These are phyloP conservation scores for Chaetoceros tenuissimus DNA, from an alignment of 108 stramenopile species.

Conservation along the genomic window DNA sequence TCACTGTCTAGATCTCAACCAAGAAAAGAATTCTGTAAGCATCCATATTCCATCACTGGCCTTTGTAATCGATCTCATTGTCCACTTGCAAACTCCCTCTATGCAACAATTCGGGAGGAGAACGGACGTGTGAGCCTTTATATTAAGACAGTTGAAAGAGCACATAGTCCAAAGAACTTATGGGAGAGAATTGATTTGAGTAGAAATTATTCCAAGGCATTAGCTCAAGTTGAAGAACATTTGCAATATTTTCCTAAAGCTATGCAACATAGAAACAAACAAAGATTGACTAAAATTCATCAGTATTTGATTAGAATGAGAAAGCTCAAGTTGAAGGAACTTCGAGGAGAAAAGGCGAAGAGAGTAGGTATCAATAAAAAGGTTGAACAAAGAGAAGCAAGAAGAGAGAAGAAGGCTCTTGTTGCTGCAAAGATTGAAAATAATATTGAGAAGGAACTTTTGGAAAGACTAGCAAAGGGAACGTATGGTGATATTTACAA, in stretches of 20 bases:
- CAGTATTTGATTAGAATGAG: constrained; percentile 97
- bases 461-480: constrained; percentile 88
- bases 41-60: constrained; percentile 94
- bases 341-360: constrained; percentile 65
- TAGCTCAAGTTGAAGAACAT: constrained; percentile 85
- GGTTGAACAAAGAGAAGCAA: constrained; percentile 84
- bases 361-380: constrained; percentile 75
- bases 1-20: constrained; percentile 66
- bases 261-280: constrained; percentile 92
- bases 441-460: constrained; percentile 90
- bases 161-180: constrained; percentile 93
- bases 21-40: constrained; percentile 94
- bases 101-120: constrained; percentile 96
- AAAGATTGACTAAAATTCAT: constrained; percentile 97
- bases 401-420: constrained; percentile 89
- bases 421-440: constrained; percentile 87
- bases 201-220: constrained; percentile 89
- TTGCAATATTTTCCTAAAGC: constrained; percentile 93
- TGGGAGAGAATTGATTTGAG: constrained; percentile 95
- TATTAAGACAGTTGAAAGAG: constrained; percentile 95
- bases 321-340: constrained; percentile 83
- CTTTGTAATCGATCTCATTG: constrained; percentile 93
- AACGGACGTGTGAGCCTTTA: constrained; percentile 87
- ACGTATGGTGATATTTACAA: constrained; percentile 98
- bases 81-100: constrained; percentile 93